Percentiles rank a stretch among this genome's conserved stretches.
phyloP scores from a whole-genome alignment of 768 basidiomycete genomes.

The Scleroderma citrinum region DNA sequence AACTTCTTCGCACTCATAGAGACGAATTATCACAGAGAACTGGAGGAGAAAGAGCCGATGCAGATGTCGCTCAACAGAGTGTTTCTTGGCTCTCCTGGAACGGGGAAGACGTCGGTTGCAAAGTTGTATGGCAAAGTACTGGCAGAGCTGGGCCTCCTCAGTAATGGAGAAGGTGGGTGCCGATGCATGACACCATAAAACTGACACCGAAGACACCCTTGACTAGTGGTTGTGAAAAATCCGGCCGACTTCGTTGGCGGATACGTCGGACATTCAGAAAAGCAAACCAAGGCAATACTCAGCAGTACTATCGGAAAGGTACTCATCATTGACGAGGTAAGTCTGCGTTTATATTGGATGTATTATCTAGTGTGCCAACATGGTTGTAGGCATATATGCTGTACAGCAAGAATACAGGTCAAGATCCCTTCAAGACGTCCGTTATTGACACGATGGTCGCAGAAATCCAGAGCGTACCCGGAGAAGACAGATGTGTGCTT shows the following conservation, averaged over 20 bases:
- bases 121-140: conserved; percentile 61
- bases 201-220: conserved; percentile 17
- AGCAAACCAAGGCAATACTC: conserved; percentile 58
- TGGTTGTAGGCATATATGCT: conserved; percentile 59
- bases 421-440: conserved; percentile 54
- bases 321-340: conserved; percentile 64
- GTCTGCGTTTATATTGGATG: conserved; percentile 3
- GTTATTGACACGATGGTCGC: conserved; percentile 75
- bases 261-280: conserved; percentile 54
- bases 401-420: conserved; percentile 37
- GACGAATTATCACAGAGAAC: conserved; percentile 55
- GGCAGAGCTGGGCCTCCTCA: conserved; percentile 56
- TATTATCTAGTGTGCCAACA: background rate
- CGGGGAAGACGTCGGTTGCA: conserved; percentile 68
- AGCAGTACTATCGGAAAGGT: conserved; percentile 57
- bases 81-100: conserved; percentile 64
- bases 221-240: conserved; percentile 57
- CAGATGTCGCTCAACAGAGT: conserved; percentile 56
- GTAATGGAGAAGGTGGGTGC: conserved; percentile 59
- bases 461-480: conserved; percentile 62
- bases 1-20: conserved; percentile 41
- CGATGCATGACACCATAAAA: conserved; percentile 12
- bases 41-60: conserved; percentile 48
- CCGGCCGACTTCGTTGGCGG: conserved; percentile 65
- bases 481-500: conserved; percentile 66